Evolutionary conservation across 176 grass and related monocot genomes (phyloP).

Genomic region (Rhynchospora tenuis): DNA sequence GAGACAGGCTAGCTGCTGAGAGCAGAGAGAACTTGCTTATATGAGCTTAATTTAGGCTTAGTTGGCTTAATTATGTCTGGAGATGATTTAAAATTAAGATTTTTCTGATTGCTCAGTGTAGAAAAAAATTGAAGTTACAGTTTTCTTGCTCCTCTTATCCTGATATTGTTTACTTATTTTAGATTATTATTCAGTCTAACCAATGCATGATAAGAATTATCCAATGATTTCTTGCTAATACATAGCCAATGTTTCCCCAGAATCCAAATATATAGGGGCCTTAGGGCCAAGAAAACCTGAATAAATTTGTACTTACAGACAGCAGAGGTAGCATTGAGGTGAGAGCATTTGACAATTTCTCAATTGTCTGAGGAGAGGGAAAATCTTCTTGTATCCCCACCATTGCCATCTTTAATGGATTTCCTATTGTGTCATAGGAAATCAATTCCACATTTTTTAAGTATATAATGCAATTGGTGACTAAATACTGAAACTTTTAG

Average conservation of each 20-base stretch:
- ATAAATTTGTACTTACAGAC: slow-evolving; percentile 43
- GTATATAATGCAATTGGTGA: neutral
- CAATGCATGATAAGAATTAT: neutral
- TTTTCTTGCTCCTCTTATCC: neutral
- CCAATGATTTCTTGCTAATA: neutral
- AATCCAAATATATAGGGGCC: neutral
- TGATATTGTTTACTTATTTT: neutral
- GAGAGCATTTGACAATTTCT: slow-evolving; percentile 67
- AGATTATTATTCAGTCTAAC: neutral
- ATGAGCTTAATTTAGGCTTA: neutral
- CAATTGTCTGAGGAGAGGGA: slow-evolving; percentile 50
- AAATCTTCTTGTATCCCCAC: slow-evolving; percentile 49
- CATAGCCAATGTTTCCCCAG: neutral
- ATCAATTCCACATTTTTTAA: neutral
- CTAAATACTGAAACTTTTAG: neutral
- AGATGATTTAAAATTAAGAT: neutral
- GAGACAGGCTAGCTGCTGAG: neutral
- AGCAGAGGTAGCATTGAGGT: slow-evolving; percentile 84
- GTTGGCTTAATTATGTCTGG: neutral
- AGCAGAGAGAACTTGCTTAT: neutral
- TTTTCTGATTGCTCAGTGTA: neutral
- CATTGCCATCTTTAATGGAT: slow-evolving; percentile 90
- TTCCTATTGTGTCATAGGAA: slow-evolving; percentile 34
- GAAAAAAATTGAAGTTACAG: neutral
- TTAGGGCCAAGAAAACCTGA: neutral